Conservation (phyloP, 805 yeast species). For the Jamesozyma gamospora region DNA sequence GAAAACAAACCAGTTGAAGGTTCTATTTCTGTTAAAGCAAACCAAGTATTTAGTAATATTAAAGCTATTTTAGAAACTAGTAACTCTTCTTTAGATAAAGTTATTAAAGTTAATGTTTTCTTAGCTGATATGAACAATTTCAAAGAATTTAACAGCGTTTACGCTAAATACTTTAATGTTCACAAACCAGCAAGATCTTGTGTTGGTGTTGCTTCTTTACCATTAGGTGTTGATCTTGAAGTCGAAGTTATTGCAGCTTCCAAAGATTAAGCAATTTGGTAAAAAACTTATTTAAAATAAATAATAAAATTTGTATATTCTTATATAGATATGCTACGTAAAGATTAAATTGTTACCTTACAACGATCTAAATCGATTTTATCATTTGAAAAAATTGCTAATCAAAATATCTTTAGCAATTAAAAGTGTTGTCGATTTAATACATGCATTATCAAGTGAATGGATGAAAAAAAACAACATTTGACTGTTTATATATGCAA, state of each 20-base stretch:
- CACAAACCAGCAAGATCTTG: constrained; percentile 95
- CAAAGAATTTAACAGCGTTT: constrained; percentile 73
- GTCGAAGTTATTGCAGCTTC: constrained; percentile 86
- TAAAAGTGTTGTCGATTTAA: too few species aligned
- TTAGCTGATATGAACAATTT: constrained; percentile 83
- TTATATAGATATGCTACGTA: background rate
- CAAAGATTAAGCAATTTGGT: constrained; percentile 19
- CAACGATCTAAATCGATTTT: too few species aligned
- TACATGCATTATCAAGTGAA: background rate
- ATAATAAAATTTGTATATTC: too few species aligned
- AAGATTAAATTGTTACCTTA: too few species aligned
- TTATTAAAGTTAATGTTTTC: constrained; percentile 79
- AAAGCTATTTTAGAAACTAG: constrained; percentile 68
- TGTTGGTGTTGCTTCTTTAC: constrained; percentile 85
- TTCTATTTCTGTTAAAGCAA: constrained; percentile 62
- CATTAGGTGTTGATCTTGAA: constrained; percentile 75
- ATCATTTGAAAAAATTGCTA: too few species aligned
- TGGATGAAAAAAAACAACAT: background rate
- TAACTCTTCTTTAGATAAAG: constrained; percentile 68
- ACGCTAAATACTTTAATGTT: constrained; percentile 58
- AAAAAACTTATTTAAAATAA: too few species aligned
- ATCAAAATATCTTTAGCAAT: too few species aligned
- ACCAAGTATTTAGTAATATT: constrained; percentile 58
- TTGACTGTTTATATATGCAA: background rate
- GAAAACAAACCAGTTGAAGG: constrained; percentile 73